Conservation (phyloP, 2,329 filamentous ascomycete species). For the Penicillium sp. region DNA sequence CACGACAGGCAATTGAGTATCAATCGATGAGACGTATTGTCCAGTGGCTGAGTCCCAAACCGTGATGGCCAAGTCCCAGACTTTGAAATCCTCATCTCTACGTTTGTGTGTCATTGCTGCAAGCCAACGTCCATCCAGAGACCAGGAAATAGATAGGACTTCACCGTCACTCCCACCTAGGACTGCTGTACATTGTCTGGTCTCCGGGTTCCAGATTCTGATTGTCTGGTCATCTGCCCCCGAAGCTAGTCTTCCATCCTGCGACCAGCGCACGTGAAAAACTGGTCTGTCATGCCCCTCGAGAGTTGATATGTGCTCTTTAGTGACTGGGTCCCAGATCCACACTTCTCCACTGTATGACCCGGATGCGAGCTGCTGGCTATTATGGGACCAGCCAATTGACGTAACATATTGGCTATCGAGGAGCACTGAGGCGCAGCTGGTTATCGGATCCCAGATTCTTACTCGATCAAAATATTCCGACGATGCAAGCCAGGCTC, state of each 20-base stretch:
- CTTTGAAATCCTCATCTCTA: accelerated
- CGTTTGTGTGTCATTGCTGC: background rate
- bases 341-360: background rate
- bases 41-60: background rate
- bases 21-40: background rate
- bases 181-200: background rate
- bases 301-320: background rate
- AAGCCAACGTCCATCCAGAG: background rate
- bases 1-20: background rate
- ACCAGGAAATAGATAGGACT: background rate
- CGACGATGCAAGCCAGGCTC: background rate
- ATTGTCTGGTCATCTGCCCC: background rate
- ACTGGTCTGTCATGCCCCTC: background rate
- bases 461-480: no score
- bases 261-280: background rate
- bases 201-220: background rate
- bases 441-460: no score
- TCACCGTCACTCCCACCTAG: background rate
- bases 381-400: background rate
- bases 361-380: background rate
- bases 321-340: background rate
- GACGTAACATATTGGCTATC: background rate
- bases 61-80: background rate
- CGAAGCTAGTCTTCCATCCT: background rate
- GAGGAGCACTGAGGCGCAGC: background rate